phyloP scores from a whole-genome alignment of 2,329 filamentous ascomycete species.

The Aspergillus proliferans region DNA sequence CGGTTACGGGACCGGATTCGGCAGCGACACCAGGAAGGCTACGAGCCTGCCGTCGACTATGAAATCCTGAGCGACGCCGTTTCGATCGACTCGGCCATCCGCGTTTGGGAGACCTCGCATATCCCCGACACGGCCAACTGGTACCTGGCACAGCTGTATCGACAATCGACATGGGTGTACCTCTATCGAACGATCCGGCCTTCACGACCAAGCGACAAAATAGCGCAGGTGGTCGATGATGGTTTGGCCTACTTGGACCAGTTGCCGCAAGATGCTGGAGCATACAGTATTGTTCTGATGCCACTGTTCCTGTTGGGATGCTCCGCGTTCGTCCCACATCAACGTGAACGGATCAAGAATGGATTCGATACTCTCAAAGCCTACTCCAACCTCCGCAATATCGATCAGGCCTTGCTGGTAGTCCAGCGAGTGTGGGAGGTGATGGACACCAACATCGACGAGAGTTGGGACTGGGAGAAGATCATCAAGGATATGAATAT shows the following conservation, averaged over 20 bases:
- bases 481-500: constrained; percentile 54
- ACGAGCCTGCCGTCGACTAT: constrained; percentile 67
- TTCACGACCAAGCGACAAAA: constrained; percentile 50
- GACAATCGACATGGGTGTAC: constrained; percentile 59
- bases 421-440: constrained; percentile 54
- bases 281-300: constrained; percentile 55
- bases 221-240: constrained; percentile 53
- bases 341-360: constrained; percentile 50
- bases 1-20: constrained; percentile 69
- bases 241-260: constrained; percentile 52
- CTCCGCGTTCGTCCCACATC: constrained; percentile 51
- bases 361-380: constrained; percentile 51
- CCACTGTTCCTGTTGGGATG: constrained; percentile 58
- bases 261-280: constrained; percentile 49
- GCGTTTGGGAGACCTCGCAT: constrained; percentile 64
- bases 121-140: constrained; percentile 48
- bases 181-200: constrained; percentile 56
- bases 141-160: constrained; percentile 54
- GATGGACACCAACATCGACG: constrained; percentile 52
- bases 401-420: constrained; percentile 50
- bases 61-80: constrained; percentile 65
- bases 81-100: constrained; percentile 68
- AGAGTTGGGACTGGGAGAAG: constrained; percentile 59
- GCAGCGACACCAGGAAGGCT: constrained; percentile 54
- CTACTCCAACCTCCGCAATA: constrained; percentile 54